Percentiles rank a stretch among this genome's conserved stretches.
These are phyloP conservation scores for Volutella citrinella DNA, from an alignment of 2,329 filamentous ascomycete genomes.

Conservation along the genomic window DNA sequence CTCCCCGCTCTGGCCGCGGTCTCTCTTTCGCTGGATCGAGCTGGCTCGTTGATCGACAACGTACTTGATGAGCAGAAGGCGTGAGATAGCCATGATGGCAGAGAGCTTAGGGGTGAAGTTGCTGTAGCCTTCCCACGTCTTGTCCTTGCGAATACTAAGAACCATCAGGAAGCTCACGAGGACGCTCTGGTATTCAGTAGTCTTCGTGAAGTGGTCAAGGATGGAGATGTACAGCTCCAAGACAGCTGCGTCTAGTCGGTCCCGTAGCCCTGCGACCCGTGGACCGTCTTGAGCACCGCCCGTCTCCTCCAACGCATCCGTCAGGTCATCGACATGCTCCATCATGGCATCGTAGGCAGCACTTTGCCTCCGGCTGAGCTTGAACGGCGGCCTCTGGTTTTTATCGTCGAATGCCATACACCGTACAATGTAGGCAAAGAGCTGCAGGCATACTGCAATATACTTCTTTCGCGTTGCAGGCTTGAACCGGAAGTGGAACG, in stretches of 20 bases:
- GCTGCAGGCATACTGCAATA: neutral
- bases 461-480: conserved; percentile 1
- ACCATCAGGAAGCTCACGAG: conserved; percentile 4
- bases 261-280: neutral
- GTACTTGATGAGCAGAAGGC: conserved; percentile 3
- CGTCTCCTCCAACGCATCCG: too few relatives aligned
- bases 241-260: neutral
- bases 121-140: neutral
- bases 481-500: conserved; percentile 5
- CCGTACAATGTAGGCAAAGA: conserved; percentile 1
- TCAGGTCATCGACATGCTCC: neutral
- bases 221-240: conserved; percentile 1
- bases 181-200: conserved; percentile 3
- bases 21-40: neutral
- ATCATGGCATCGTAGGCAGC: conserved; percentile 2
- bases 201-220: conserved; percentile 3
- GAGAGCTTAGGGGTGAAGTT: conserved; percentile 4
- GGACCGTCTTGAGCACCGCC: too few relatives aligned
- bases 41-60: neutral
- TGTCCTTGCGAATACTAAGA: neutral
- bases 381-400: neutral
- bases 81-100: conserved; percentile 1
- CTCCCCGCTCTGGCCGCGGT: neutral
- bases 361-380: neutral
- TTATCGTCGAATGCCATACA: conserved; percentile 1